phyloP scores from a whole-genome alignment of 805 yeast genomes.

The Yarrowia keelungensis region DNA sequence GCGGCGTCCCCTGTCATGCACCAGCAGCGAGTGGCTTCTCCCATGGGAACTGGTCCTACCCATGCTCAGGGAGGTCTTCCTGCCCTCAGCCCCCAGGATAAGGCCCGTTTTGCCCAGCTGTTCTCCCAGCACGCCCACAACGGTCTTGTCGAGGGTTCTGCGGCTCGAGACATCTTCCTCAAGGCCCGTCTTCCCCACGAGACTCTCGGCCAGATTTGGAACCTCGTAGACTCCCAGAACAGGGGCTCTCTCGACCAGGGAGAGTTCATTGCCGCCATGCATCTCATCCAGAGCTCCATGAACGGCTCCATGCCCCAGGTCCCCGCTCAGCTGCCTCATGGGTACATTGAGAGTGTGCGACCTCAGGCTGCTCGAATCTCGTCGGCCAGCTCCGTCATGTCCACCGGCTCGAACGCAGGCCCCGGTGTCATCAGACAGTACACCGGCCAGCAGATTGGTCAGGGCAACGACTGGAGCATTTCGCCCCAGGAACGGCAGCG shows the following conservation, averaged over 20 bases:
- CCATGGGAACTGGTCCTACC: conserved; percentile 19
- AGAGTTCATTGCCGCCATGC: conserved; percentile 93
- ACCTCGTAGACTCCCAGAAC: conserved; percentile 76
- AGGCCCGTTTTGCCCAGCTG: conserved; percentile 53
- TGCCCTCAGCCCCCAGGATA: conserved; percentile 49
- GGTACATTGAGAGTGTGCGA: conserved; percentile 25
- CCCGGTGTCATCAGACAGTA: conserved; percentile 44
- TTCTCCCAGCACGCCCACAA: conserved; percentile 68
- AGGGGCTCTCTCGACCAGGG: conserved; percentile 73
- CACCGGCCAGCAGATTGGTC: conserved; percentile 42
- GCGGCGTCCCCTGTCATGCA: conserved; percentile 40
- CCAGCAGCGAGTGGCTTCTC: conserved; percentile 49
- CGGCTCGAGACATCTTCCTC: conserved; percentile 83
- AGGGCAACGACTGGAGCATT: conserved; percentile 65
- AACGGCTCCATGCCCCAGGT: conserved; percentile 68
- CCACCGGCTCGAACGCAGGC: conserved; percentile 37
- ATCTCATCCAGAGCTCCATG: conserved; percentile 81
- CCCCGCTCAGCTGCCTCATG: conserved; percentile 57
- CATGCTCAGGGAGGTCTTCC: conserved; percentile 46
- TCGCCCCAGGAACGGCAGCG: conserved; percentile 73
- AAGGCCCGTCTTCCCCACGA: conserved; percentile 86
- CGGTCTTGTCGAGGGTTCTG: conserved; percentile 72
- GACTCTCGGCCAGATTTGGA: conserved; percentile 87
- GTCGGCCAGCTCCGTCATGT: conserved; percentile 33
- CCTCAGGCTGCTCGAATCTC: conserved; percentile 35